A percentile compares a stretch with the other conserved stretches of the same genome.
phyloP scores from a whole-genome alignment of 257 asterid species.

The Solanum stenotomum region DNA sequence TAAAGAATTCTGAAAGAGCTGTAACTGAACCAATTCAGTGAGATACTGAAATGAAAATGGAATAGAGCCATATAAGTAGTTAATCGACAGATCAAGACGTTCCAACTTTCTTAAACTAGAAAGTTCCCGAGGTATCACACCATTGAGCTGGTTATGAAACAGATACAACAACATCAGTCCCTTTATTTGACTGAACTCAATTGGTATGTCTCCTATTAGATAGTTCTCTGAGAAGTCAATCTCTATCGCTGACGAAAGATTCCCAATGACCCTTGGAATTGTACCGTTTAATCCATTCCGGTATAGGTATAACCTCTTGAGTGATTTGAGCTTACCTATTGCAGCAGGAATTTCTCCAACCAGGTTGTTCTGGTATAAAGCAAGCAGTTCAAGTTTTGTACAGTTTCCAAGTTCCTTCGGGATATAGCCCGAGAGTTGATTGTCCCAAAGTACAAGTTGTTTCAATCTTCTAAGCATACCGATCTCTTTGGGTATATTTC shows the following conservation, averaged over 20 bases:
- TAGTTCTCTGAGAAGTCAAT: conserved; percentile 79
- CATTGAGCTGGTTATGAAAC: conserved; percentile 59
- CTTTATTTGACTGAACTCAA: conserved; percentile 40
- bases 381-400: not conserved
- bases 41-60: conserved; percentile 70
- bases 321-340: not conserved
- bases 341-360: conserved; percentile 9
- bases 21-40: conserved; percentile 47
- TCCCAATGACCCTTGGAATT: conserved; percentile 71
- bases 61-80: conserved; percentile 66
- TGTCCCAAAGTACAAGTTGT: conserved; percentile 7
- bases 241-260: conserved; percentile 45
- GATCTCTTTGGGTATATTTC: conserved; percentile 2
- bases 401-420: conserved; percentile 10
- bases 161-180: conserved; percentile 43
- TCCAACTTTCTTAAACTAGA: conserved; percentile 50
- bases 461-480: not conserved
- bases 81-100: conserved; percentile 68
- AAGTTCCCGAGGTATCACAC: conserved; percentile 67
- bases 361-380: conserved; percentile 2
- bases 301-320: conserved; percentile 40
- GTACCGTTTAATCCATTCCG: conserved; percentile 66
- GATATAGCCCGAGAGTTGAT: not conserved
- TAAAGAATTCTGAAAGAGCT: conserved; percentile 57
- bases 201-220: conserved; percentile 63